phyloP scores from a whole-genome alignment of 2,329 filamentous ascomycete genomes.

The Chrysoporthe cubensis region DNA sequence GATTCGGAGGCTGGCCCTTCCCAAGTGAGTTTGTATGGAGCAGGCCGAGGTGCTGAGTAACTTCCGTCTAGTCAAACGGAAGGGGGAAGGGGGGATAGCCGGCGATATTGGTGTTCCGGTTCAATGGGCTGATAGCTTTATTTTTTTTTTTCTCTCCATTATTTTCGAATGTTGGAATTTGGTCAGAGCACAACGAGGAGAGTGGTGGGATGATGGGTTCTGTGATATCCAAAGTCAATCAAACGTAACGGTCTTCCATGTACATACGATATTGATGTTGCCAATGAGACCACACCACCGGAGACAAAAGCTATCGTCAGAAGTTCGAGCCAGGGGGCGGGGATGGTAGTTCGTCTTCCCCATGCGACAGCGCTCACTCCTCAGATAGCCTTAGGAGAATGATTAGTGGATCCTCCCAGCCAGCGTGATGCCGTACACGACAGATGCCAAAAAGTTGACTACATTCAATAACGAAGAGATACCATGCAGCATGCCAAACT shows the following conservation, averaged over 20 bases:
- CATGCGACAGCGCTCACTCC: not conserved
- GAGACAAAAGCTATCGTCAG: not conserved
- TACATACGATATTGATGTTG: conserved; percentile 8
- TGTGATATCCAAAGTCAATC: conserved; percentile 15
- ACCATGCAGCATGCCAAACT: conserved; percentile 80
- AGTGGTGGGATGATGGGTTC: not conserved
- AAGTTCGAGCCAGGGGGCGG: not conserved
- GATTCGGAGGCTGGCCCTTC: conserved; percentile 22
- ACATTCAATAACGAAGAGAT: conserved; percentile 81
- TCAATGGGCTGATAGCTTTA: too few species aligned
- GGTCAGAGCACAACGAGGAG: not conserved
- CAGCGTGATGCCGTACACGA: conserved; percentile 80
- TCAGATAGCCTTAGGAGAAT: not conserved
- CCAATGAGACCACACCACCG: not conserved
- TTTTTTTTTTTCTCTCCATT: not conserved
- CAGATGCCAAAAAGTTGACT: conserved; percentile 66
- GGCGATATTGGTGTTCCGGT: not conserved
- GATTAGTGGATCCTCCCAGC: conserved; percentile 61
- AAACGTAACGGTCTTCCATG: conserved; percentile 8
- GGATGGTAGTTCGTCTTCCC: not conserved
- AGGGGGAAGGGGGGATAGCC: too few species aligned
- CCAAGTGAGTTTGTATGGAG: conserved; percentile 1
- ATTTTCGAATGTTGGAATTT: not conserved
- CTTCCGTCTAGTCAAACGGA: not conserved
- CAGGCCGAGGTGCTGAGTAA: not conserved